These are phyloP conservation scores for Cladosporium sp. DNA, from an alignment of 2,329 filamentous ascomycete genomes.

Conservation along the genomic window DNA sequence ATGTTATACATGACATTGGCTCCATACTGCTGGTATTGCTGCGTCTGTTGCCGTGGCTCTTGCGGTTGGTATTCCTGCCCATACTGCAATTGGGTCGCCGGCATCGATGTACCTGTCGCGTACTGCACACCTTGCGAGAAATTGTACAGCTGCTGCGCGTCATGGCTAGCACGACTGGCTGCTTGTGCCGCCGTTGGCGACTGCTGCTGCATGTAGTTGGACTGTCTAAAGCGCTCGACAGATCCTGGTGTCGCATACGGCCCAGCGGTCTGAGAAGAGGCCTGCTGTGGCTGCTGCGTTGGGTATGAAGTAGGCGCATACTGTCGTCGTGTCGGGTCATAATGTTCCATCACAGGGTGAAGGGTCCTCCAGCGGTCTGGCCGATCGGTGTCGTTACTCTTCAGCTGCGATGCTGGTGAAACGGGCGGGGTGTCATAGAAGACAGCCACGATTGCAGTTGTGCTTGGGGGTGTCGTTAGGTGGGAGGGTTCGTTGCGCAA, in stretches of 20 bases:
- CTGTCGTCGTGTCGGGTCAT: slow-evolving; percentile 30
- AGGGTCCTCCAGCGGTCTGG: slow-evolving; percentile 10
- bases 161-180: slow-evolving; percentile 32
- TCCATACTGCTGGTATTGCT: slow-evolving; percentile 54
- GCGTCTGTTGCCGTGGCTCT: slow-evolving; percentile 53
- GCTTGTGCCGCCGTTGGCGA: slow-evolving; percentile 38
- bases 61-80: slow-evolving; percentile 33
- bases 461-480: background rate
- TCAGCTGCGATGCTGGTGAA: slow-evolving; percentile 11
- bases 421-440: slow-evolving; percentile 13
- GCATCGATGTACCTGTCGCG: slow-evolving; percentile 50
- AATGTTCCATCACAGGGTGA: slow-evolving; percentile 29
- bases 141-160: slow-evolving; percentile 37
- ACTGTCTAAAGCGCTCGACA: slow-evolving; percentile 44
- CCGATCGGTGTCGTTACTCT: slow-evolving; percentile 12
- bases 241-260: slow-evolving; percentile 41
- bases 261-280: slow-evolving; percentile 30
- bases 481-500: background rate
- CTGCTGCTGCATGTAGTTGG: slow-evolving; percentile 38
- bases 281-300: slow-evolving; percentile 23
- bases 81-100: slow-evolving; percentile 52
- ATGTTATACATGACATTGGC: slow-evolving; percentile 75
- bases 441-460: slow-evolving; percentile 12
- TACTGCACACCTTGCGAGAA: slow-evolving; percentile 53
- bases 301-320: slow-evolving; percentile 28